Evolutionary conservation across 192 early-diverging fungal genomes (phyloP), one percentile per base, ranked within the genome.

Genomic region (Mortierella alpina): DNA sequence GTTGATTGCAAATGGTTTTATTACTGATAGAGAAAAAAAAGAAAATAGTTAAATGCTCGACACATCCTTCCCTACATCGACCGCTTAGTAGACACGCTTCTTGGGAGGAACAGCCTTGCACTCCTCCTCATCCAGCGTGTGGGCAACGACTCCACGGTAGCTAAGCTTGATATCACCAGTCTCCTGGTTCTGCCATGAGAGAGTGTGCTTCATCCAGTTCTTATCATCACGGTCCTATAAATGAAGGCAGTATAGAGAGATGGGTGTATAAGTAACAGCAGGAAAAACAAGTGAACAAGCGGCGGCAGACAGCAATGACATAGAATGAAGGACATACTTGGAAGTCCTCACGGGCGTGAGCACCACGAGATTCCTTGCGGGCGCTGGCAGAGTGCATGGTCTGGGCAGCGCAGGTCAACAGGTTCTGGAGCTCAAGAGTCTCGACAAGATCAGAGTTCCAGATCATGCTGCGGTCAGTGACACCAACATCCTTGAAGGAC

Each of bases 391-490:
- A 89, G 72, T 91, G 88, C 87, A 95, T 92, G 66, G 98, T 98
- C 86, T 99, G 98, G 42, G 92, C 83, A 48, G 98, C 96, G 82
- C 93, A 94, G 31, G 96, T 95, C 83, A 99, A 92, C 84, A 99
- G 88, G 89, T 98, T 99, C 84, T 97, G 96, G 73, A 99, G 89
- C 86, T 99, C 98, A 20, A 97, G 90, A 41, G 96, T 96, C 88
- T 99, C 98, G 63, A 96, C 83, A 64, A 99, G 86, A 82, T 99
- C 96, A 63, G 96, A 94, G 90, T 99, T 99, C 97, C 97, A 99
- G 87, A 98, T 97, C 88, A 99, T 85, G 47, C 92, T 92, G 68
- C 95, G 88, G 89, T 99, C 97, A 41, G 94, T 91, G 41, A 95
- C 91, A 71, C 93, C 93, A 41, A 99, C 89, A 73, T 99, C 91